Evolutionary conservation across 768 basidiomycete species (phyloP).

Genomic region (Fibroporia radiculosa): DNA sequence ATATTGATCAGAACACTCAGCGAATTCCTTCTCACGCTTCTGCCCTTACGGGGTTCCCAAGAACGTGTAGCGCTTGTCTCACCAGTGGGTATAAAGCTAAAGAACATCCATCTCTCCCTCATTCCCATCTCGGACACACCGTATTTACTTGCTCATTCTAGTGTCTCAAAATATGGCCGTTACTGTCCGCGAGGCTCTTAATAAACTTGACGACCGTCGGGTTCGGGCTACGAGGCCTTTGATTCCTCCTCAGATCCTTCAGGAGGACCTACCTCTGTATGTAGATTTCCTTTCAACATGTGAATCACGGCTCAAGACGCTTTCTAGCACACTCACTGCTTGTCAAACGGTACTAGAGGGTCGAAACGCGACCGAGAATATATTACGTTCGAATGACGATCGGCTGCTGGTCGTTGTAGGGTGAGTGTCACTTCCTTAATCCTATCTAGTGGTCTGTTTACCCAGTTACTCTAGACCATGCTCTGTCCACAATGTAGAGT

Average conservation of each 20-base stretch:
- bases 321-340: slow-evolving; percentile 52
- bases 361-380: slow-evolving; percentile 66
- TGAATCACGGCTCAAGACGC: background rate
- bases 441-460: background rate
- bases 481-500: slow-evolving; percentile 85
- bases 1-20: too few species aligned
- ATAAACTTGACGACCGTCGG: slow-evolving; percentile 78
- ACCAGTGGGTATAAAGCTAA: slow-evolving; percentile 12
- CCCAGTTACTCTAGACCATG: slow-evolving; percentile 59
- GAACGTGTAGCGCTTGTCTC: background rate
- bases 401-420: slow-evolving; percentile 88
- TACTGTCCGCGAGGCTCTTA: slow-evolving; percentile 71
- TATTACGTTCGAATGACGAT: slow-evolving; percentile 84
- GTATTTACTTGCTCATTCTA: slow-evolving; percentile 14
- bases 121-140: slow-evolving; percentile 1
- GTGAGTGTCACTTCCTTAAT: slow-evolving; percentile 31
- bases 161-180: slow-evolving; percentile 58
- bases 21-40: background rate
- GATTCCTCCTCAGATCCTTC: slow-evolving; percentile 91
- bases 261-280: slow-evolving; percentile 87
- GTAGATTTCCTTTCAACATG: slow-evolving; percentile 16
- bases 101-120: background rate
- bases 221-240: slow-evolving; percentile 84
- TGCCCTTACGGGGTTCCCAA: background rate
- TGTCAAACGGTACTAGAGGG: slow-evolving; percentile 90